Evolutionary conservation across 1,139 yeast species (phyloP).

Genomic region (Zygoascus hellenicus): DNA sequence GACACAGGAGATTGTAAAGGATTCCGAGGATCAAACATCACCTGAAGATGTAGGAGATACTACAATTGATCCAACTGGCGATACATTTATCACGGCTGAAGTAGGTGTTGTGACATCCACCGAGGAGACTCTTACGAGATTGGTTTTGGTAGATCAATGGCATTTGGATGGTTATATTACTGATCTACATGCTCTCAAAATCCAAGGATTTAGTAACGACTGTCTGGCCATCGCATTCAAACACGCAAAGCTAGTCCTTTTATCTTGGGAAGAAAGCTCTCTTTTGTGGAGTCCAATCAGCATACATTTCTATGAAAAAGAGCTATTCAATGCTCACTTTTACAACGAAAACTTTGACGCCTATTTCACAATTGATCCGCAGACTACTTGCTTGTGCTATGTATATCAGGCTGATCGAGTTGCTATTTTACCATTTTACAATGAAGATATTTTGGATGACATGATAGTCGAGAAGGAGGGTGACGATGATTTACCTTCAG

Average conservation of each 20-base stretch:
- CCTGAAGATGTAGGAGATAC: constrained; percentile 16
- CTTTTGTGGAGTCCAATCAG: constrained; percentile 63
- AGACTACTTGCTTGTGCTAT: constrained; percentile 54
- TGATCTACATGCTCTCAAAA: constrained; percentile 48
- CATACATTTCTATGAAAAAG: constrained; percentile 79
- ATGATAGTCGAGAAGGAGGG: constrained; percentile 10
- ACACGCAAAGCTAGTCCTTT: constrained; percentile 68
- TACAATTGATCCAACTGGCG: constrained; percentile 17
- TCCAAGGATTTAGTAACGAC: constrained; percentile 48
- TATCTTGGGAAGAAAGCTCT: constrained; percentile 59
- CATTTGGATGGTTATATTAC: constrained; percentile 66
- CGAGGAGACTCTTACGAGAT: constrained; percentile 33
- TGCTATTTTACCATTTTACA: constrained; percentile 65
- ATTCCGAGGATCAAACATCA: constrained; percentile 15
- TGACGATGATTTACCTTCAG: constrained; percentile 15
- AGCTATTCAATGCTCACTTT: constrained; percentile 40
- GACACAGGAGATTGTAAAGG: constrained; percentile 19
- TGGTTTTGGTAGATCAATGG: constrained; percentile 59
- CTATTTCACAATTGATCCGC: constrained; percentile 60
- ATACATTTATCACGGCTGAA: constrained; percentile 29
- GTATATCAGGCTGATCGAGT: constrained; percentile 59
- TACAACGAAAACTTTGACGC: constrained; percentile 43
- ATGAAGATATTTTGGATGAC: constrained; percentile 35
- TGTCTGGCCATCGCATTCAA: constrained; percentile 64
- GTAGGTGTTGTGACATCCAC: constrained; percentile 24